A percentile compares a stretch with the other conserved stretches of the same genome.
Conservation (phyloP, 441 rosid genomes). For the Croton setiger region DNA sequence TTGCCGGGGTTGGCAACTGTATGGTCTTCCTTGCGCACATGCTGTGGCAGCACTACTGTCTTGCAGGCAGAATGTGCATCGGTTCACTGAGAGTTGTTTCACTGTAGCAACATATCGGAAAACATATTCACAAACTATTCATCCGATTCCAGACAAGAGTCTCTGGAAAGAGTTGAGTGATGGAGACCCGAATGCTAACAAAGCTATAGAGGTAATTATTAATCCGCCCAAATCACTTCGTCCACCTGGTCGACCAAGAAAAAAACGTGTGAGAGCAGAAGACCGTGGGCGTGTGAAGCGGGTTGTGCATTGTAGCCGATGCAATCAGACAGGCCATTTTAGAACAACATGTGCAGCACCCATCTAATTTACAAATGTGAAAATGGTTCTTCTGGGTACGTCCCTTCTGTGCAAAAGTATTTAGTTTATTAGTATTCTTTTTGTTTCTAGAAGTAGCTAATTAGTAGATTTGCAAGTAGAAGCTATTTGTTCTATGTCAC, state of each 20-base stretch:
- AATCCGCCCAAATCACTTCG: conserved; percentile 87
- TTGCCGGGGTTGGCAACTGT: conserved; percentile 97
- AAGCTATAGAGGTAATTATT: conserved; percentile 41
- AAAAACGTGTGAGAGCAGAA: conserved; percentile 85
- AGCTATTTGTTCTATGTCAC: conserved; percentile 17
- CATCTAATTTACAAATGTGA: conserved; percentile 38
- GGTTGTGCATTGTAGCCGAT: conserved; percentile 94
- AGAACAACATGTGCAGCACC: conserved; percentile 98
- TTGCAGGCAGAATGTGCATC: conserved; percentile 95
- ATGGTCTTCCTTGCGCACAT: conserved; percentile 93
- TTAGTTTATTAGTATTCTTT: conserved; percentile 7
- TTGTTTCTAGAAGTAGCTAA: conserved; percentile 25
- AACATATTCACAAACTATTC: conserved; percentile 92
- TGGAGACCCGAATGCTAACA: conserved; percentile 51
- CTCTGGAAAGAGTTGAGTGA: conserved; percentile 79
- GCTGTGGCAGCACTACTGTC: conserved; percentile 97
- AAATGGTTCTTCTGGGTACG: conserved; percentile 10
- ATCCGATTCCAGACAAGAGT: conserved; percentile 91
- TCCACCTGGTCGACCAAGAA: conserved; percentile 93
- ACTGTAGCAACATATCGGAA: conserved; percentile 91
- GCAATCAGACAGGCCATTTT: conserved; percentile 98
- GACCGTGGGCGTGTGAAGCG: conserved; percentile 84
- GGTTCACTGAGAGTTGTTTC: conserved; percentile 94
- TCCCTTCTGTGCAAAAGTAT: conserved; percentile 25
- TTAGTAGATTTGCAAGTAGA: conserved; percentile 25